These are phyloP conservation scores for Paxillus rubicundulus DNA, from an alignment of 768 basidiomycete genomes.

Conservation along the genomic window DNA sequence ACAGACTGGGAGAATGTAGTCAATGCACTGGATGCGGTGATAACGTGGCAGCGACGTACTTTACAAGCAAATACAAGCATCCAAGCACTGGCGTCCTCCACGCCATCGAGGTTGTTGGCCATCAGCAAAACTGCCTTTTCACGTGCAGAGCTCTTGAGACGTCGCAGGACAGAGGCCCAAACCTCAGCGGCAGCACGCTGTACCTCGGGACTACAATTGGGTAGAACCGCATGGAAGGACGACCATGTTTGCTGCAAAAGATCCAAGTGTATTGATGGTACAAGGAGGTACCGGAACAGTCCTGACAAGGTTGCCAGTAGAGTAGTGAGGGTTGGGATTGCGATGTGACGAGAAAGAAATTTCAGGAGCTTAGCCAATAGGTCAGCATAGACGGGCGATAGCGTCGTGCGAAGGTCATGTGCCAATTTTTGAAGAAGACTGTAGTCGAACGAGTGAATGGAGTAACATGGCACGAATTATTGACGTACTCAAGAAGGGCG, in stretches of 20 bases:
- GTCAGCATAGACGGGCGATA: constrained; percentile 58
- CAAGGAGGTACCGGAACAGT: constrained; percentile 70
- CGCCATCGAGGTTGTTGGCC: constrained; percentile 44
- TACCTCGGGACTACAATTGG: constrained; percentile 65
- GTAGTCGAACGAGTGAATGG: constrained; percentile 10
- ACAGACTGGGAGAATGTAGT: constrained; percentile 53
- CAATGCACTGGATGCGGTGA: background rate
- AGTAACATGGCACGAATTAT: background rate
- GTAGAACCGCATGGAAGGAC: constrained; percentile 46
- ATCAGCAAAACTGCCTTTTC: constrained; percentile 57
- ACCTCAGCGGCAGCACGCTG: constrained; percentile 81
- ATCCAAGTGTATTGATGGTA: constrained; percentile 55
- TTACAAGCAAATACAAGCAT: constrained; percentile 77
- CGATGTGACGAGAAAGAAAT: constrained; percentile 57
- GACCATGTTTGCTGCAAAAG: constrained; percentile 63
- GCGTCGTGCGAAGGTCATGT: constrained; percentile 77
- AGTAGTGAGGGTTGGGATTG: constrained; percentile 56
- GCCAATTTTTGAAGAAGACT: constrained; percentile 78
- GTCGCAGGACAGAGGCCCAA: constrained; percentile 76
- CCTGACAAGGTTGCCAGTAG: constrained; percentile 67
- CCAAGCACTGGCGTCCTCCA: constrained; percentile 72
- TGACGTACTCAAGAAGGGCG: constrained; percentile 72
- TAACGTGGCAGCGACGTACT: constrained; percentile 36
- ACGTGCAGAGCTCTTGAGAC: constrained; percentile 60
- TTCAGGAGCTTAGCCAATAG: constrained; percentile 55